Base-by-base conservation (phyloP, 352 stramenopile species). In the Phytopythium litorale region DNA sequence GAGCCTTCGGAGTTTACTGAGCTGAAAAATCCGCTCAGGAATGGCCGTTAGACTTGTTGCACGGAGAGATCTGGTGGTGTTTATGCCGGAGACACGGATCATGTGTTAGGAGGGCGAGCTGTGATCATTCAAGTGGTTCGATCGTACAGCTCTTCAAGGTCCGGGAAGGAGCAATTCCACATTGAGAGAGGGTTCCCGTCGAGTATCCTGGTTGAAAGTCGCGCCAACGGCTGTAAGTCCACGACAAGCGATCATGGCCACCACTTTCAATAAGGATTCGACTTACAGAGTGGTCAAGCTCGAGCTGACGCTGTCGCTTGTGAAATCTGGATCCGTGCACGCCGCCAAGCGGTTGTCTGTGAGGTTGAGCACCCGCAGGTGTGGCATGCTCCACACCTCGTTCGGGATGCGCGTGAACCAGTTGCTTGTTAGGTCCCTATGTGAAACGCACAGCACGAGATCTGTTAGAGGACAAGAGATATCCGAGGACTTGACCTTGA, bases 341-440 rank as follows among this genome's bases (percentile, higher is more conserved):
- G 52, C 15, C 0, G 63, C 55, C 28, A 82, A 55, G 1, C 38
- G 32, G 50, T 79, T 82, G 4, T 30, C 21, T 7, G 74, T 70
- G 9, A 82, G 28, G 30, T 79, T 63, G 12, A 82, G 60, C 13
- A 42, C 55, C 15, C 21, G 23, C 1, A 82, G 66, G 23, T 63
- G 42, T 21, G 48, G 58, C 64, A 82, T 82, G 21, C 43, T 50
- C 71, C 69, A 83, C 32, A 75, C 32, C 4, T 62, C n/a, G 5
- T 70, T 63, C 1, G 79, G 51, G 4, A 53, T 46, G 9, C 25
- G 38, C 21, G 21, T 49, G 9, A 83, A 83, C 28, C 51, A 28
- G 57, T 80, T 80, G 23, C 58, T 42, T 0, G 62, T 58, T 21
- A 80, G 30, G 45, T 79, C 65, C 9, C 70, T 83, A 37, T 0